Base-by-base conservation (phyloP, 345 rosid genomes). In the Gossypium anomalum region DNA sequence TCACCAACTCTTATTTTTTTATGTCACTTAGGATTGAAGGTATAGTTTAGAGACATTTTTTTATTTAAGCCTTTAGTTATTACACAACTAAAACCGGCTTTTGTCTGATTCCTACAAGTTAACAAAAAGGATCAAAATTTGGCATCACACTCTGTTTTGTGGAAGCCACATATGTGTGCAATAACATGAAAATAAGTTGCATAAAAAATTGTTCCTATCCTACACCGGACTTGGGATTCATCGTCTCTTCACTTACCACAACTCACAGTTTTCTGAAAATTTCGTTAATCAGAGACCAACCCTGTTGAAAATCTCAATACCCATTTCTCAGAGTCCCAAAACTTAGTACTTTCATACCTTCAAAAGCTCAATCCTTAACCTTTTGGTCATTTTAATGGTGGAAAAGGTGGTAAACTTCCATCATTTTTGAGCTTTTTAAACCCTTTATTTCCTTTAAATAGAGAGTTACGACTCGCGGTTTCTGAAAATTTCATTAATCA, bases 401-500 rank as follows among this genome's bases (percentile, higher is more conserved):
- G 56, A 5, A 34, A 71, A 80, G 62, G 78, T 51, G 68, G 22
- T 49, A 65, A 41, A 55, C 22, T 52, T 73, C 9, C 55, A 9
- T 55, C 80, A 72, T 56, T 44, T 34, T 34, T 47, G 52, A 48
- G 19, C 57, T 59, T 67, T 16, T 45, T 27, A 75, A 80, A 67
- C 17, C 38, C n/a, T 6, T 53, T 5, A 55, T 10, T 62, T 62
- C 66, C 41, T 34, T 34, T 34, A 34, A 34, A 1, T 34, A 34
- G 41, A 5, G 7, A 34, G 41, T 34, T 34, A 34, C 41, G 41
- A 34, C 41, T 5, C 41, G 41, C 41, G 6, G 7, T 34, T 5
- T 34, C 41, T 34, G 41, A 34, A 34, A 34, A 6, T 34, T 34
- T 34, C 41, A 5, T 34, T 6, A 6, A 34, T 34, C 41, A 34